Conservation (phyloP, 352 stramenopile genomes). For the Phytophthora ramorum region DNA sequence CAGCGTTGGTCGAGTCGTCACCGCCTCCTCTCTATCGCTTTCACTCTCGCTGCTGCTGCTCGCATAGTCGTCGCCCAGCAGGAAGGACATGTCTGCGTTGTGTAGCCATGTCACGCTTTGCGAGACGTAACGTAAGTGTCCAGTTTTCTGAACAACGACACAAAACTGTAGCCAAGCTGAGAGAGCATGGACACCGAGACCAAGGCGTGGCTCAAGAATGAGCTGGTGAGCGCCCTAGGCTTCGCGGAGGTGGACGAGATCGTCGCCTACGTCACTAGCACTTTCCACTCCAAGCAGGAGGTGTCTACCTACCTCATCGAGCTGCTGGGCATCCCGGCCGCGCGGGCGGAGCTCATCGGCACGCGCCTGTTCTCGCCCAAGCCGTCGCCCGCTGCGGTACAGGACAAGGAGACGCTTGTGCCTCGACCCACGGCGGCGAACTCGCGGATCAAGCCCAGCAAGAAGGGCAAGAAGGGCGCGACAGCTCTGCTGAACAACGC, state of each 20-base stretch:
- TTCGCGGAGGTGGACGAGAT: slow-evolving; percentile 83
- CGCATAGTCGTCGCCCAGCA: slow-evolving; percentile 55
- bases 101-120: slow-evolving; percentile 20
- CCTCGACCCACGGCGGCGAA: slow-evolving; percentile 46
- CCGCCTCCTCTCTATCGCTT: slow-evolving; percentile 34
- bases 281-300: slow-evolving; percentile 56
- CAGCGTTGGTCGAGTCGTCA: not conserved
- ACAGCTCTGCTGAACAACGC: slow-evolving; percentile 50
- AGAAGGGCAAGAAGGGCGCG: slow-evolving; percentile 47
- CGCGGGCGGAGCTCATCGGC: slow-evolving; percentile 58
- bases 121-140: not conserved
- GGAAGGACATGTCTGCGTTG: slow-evolving; percentile 51
- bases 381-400: not conserved
- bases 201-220: slow-evolving; percentile 59
- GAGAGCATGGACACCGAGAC: slow-evolving; percentile 40
- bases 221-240: slow-evolving; percentile 67
- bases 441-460: slow-evolving; percentile 53
- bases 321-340: slow-evolving; percentile 60
- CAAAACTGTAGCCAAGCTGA: not conserved
- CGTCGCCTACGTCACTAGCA: slow-evolving; percentile 54
- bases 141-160: not conserved
- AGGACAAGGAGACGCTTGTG: slow-evolving; percentile 46
- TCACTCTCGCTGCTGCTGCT: slow-evolving; percentile 43
- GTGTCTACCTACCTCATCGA: slow-evolving; percentile 69
- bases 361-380: slow-evolving; percentile 45